Evolutionary conservation across 345 rosid species (phyloP).

Genomic region (Lepidium didymum): DNA sequence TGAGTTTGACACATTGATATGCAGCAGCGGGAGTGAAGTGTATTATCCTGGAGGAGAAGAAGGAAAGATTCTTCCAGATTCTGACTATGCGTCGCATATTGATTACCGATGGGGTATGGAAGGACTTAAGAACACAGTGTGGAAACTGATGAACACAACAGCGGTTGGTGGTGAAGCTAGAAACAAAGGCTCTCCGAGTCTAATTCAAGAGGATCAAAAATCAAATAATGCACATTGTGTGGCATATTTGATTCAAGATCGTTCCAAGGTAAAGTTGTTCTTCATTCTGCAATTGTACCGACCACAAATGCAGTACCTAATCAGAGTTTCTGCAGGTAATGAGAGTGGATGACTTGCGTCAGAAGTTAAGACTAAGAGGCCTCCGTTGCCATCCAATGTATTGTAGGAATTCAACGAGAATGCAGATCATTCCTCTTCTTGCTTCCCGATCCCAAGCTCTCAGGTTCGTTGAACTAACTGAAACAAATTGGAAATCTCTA

Average conservation of each 20-base stretch:
- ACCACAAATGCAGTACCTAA: background rate
- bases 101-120: slow-evolving; percentile 89
- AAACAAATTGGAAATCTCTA: background rate
- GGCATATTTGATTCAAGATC: slow-evolving; percentile 59
- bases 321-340: slow-evolving; percentile 41
- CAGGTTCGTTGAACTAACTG: slow-evolving; percentile 38
- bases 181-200: slow-evolving; percentile 31
- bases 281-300: background rate
- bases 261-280: slow-evolving; percentile 42
- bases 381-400: slow-evolving; percentile 98
- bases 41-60: slow-evolving; percentile 77
- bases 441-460: slow-evolving; percentile 96
- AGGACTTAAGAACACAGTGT: slow-evolving; percentile 83
- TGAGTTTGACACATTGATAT: slow-evolving; percentile 81
- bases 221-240: slow-evolving; percentile 73
- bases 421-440: slow-evolving; percentile 81
- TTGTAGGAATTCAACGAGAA: slow-evolving; percentile 69
- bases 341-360: slow-evolving; percentile 81
- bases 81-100: slow-evolving; percentile 80
- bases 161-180: slow-evolving; percentile 42
- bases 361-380: slow-evolving; percentile 87
- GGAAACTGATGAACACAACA: slow-evolving; percentile 67
- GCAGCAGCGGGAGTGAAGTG: slow-evolving; percentile 89
- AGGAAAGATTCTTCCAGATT: slow-evolving; percentile 71
- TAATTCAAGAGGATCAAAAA: slow-evolving; percentile 50